Percentiles rank a stretch among this genome's conserved stretches.
Conservation (phyloP, 164 flowering plant species). For the Echeveria elegans region DNA sequence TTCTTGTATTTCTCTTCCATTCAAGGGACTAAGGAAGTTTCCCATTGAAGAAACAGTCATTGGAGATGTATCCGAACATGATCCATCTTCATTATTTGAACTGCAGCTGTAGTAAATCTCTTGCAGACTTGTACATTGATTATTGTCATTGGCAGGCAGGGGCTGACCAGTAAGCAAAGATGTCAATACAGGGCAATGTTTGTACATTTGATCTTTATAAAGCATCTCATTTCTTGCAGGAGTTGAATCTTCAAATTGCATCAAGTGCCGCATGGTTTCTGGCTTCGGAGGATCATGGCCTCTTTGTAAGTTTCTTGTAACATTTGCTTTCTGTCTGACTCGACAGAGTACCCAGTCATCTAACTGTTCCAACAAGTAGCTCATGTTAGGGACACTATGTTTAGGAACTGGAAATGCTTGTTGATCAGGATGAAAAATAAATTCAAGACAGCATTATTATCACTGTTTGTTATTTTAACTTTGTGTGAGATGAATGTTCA, state of each 20-base stretch:
- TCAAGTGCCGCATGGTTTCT: constrained; percentile 10
- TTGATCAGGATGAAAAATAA: background rate
- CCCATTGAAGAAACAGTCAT: constrained; percentile 11
- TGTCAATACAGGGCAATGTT: constrained; percentile 26
- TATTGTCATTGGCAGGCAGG: constrained; percentile 13
- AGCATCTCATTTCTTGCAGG: constrained; percentile 9
- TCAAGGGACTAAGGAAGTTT: too few species aligned
- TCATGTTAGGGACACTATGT: background rate
- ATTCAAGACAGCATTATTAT: too few species aligned
- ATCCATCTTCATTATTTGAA: constrained; percentile 13
- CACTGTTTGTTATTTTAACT: too few species aligned
- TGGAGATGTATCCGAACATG: constrained; percentile 9
- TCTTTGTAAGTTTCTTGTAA: constrained; percentile 17
- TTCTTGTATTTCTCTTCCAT: constrained; percentile 3
- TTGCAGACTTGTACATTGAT: constrained; percentile 13
- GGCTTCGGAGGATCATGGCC: constrained; percentile 11
- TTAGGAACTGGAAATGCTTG: constrained; percentile 1
- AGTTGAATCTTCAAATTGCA: constrained; percentile 13
- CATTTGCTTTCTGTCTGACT: constrained; percentile 30
- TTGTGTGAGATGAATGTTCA: background rate
- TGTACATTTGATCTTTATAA: constrained; percentile 17
- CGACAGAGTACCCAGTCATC: constrained; percentile 55
- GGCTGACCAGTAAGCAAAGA: constrained; percentile 20
- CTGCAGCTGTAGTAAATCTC: constrained; percentile 10
- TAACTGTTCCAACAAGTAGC: constrained; percentile 20